Conservation (phyloP, 2,329 filamentous ascomycete genomes). For the Fusarium sp. region DNA sequence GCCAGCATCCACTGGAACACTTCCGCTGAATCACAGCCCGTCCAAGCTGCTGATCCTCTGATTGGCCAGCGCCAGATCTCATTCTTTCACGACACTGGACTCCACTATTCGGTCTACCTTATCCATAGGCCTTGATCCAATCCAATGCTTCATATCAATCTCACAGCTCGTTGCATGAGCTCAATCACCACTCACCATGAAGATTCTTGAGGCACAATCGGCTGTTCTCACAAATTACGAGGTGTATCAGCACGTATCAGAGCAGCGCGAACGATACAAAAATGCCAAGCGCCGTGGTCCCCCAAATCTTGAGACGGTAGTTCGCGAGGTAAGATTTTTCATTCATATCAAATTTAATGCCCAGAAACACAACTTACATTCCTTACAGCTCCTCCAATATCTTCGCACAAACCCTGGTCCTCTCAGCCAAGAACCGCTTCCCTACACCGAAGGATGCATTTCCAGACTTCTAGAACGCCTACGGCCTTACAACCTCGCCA, state of each 20-base stretch:
- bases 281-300: conserved; percentile 61
- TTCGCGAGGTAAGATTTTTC: conserved; percentile 66
- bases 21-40: background rate
- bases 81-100: background rate
- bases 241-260: conserved; percentile 71
- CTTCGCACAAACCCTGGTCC: conserved; percentile 64
- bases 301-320: conserved; percentile 67
- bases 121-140: too few species aligned
- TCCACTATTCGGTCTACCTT: conserved; percentile 23
- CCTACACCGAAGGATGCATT: conserved; percentile 64
- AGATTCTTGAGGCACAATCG: conserved; percentile 76
- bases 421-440: conserved; percentile 62
- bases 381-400: conserved; percentile 66
- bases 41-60: background rate
- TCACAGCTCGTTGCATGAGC: background rate
- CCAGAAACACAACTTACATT: conserved; percentile 2
- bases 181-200: conserved; percentile 56
- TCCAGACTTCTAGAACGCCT: conserved; percentile 63
- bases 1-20: background rate
- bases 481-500: conserved; percentile 67
- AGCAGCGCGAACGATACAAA: conserved; percentile 64
- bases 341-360: background rate
- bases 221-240: conserved; percentile 78
- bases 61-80: conserved; percentile 8
- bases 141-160: background rate